phyloP scores from a whole-genome alignment of 768 basidiomycete genomes.

The Cystobasidiopsis lactophilus region DNA sequence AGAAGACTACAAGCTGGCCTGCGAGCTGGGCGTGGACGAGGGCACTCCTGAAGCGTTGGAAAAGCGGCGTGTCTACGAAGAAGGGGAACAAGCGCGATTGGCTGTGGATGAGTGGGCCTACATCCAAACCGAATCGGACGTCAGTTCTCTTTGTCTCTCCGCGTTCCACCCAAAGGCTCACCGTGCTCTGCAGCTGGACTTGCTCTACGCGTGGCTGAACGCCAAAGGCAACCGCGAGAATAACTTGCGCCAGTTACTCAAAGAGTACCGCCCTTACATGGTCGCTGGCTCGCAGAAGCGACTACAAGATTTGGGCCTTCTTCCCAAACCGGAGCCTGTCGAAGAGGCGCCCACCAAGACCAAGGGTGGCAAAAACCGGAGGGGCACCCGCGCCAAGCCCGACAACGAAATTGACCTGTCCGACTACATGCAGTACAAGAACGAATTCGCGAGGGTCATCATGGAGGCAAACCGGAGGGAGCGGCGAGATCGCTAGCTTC shows the following conservation, averaged over 20 bases:
- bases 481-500: too few relatives aligned
- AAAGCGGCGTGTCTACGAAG: constrained; percentile 19
- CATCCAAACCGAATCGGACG: constrained; percentile 71
- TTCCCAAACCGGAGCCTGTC: not conserved
- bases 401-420: not conserved
- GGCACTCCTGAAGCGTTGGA: constrained; percentile 2
- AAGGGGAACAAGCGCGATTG: constrained; percentile 45
- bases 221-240: constrained; percentile 73
- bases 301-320: not conserved
- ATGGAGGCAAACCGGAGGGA: too few relatives aligned
- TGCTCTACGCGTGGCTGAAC: constrained; percentile 73
- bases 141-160: too few relatives aligned
- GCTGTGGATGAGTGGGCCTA: constrained; percentile 69
- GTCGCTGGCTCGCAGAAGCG: constrained; percentile 48
- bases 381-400: not conserved
- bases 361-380: not conserved
- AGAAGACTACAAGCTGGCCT: constrained; percentile 49
- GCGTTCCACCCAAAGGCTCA: too few relatives aligned
- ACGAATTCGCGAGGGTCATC: not conserved
- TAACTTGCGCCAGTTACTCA: constrained; percentile 49
- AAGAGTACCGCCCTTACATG: constrained; percentile 67
- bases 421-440: not conserved
- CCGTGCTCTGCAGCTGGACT: constrained; percentile 45
- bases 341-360: not conserved
- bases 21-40: not conserved